phyloP scores from a whole-genome alignment of 2,329 filamentous ascomycete species.

The Neonectria magnoliae region DNA sequence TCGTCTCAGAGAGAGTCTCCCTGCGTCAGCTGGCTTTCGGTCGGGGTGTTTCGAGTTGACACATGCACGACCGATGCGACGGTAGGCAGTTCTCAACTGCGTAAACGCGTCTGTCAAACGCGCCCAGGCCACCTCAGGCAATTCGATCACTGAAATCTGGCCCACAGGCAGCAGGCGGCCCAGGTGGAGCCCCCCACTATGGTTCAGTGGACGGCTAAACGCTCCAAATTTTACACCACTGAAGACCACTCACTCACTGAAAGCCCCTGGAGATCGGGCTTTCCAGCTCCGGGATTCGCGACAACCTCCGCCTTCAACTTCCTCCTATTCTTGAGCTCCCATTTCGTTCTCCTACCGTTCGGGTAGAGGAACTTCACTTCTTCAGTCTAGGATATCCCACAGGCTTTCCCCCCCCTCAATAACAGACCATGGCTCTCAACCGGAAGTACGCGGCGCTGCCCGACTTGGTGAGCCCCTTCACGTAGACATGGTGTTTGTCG shows the following conservation, averaged over 20 bases:
- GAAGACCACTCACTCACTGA: slow-evolving; percentile 16
- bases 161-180: not conserved
- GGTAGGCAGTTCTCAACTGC: not conserved
- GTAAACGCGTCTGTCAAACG: slow-evolving; percentile 31
- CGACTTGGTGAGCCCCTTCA: slow-evolving; percentile 69
- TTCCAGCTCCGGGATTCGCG: slow-evolving; percentile 9
- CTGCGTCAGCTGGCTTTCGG: slow-evolving; percentile 2
- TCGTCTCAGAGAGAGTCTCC: not conserved
- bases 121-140: slow-evolving; percentile 13
- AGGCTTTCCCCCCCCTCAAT: not conserved
- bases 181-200: slow-evolving; percentile 4
- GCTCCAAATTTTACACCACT: not conserved
- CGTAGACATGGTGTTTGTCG: slow-evolving; percentile 7
- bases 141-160: slow-evolving; percentile 4
- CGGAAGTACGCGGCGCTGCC: slow-evolving; percentile 85
- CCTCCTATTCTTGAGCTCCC: not conserved
- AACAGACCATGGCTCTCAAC: slow-evolving; percentile 72
- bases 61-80: slow-evolving; percentile 7
- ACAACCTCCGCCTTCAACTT: slow-evolving; percentile 1
- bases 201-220: slow-evolving; percentile 6
- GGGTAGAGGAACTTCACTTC: not conserved
- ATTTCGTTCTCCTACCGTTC: not conserved
- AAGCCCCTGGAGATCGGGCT: slow-evolving; percentile 19
- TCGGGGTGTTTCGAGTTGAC: slow-evolving; percentile 1
- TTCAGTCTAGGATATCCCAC: slow-evolving; percentile 4